Percentiles rank a stretch among this genome's conserved stretches.
These are phyloP conservation scores for Phaeotremella skinneri DNA, from an alignment of 768 basidiomycete species.

Conservation along the genomic window DNA sequence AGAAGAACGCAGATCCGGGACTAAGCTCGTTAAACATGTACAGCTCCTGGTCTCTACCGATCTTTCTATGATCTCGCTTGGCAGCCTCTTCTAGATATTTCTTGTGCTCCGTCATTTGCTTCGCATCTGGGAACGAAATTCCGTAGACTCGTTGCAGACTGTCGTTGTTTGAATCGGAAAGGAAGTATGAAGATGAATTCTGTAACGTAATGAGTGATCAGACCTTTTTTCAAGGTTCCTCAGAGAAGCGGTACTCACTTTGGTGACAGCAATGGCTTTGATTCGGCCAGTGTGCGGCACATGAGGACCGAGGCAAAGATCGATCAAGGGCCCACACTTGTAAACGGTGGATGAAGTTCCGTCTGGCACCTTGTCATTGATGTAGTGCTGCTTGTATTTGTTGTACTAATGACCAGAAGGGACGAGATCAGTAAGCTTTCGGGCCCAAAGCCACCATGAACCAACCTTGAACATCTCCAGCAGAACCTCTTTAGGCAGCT, in stretches of 20 bases:
- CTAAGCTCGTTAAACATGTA: conserved; percentile 98
- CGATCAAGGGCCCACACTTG: conserved; percentile 97
- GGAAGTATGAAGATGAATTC: conserved; percentile 98
- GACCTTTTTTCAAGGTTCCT: neutral
- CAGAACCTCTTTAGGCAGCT: conserved; percentile 89
- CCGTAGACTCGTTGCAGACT: conserved; percentile 95
- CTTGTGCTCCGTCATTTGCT: conserved; percentile 92
- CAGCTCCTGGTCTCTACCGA: conserved; percentile 95
- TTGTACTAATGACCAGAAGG: conserved; percentile 71
- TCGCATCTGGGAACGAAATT: conserved; percentile 97
- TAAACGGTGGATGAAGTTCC: conserved; percentile 96
- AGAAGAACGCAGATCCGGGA: conserved; percentile 93
- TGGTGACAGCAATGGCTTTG: conserved; percentile 95
- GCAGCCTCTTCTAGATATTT: conserved; percentile 93
- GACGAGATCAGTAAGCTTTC: neutral
- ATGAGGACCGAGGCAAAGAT: conserved; percentile 94
- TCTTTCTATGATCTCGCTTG: conserved; percentile 95
- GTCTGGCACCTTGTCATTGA: conserved; percentile 91
- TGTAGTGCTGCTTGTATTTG: conserved; percentile 95
- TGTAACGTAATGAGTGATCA: conserved; percentile 46
- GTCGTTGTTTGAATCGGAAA: conserved; percentile 88
- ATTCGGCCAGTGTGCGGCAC: conserved; percentile 97
- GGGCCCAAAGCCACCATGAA: conserved; percentile 12
- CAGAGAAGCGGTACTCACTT: conserved; percentile 57
- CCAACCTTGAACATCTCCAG: conserved; percentile 92